Base-by-base conservation (phyloP, 1,284 basidiomycete genomes). In the Papiliotrema nemorosa region DNA sequence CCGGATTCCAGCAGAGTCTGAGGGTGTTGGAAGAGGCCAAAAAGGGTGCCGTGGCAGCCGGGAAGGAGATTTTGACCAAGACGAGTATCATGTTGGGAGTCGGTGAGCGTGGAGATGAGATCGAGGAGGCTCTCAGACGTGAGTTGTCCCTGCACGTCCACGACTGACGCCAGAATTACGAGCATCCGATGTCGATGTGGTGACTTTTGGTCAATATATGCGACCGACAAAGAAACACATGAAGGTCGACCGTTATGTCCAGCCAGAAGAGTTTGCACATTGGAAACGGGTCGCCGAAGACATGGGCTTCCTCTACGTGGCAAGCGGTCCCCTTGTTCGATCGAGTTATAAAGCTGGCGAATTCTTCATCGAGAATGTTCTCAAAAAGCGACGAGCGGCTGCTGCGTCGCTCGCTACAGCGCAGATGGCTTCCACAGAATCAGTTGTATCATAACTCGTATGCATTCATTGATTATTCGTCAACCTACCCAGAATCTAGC, bases 121-220 rank as follows among this genome's bases (percentile, higher is more conserved):
- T 99, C 3, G 76, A 87, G 71, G 83, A 87, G 66, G 85, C 93
- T 1, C 79, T 99, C 5, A 81, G 82, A 78, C 88, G 92, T 90
- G 54, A 62, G 79, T 66, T 29, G n/a, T 14, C 39, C 33, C 5
- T 18, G 1, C 18, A 16, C 22, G 12, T 2, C 38, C 48, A 9
- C 3, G 43, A 10, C 20, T 49, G 33, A 35, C 50, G 22, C 22
- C 68, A 90, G 94, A 94, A 60, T 81, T 98, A 3, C 85, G 94
- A 37, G 86, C 85, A 57, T 79, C 84, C 34, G 81, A 91, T 56
- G 94, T 98, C 31, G 93, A 98, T 69, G 94, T 99, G 9, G 93
- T 99, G 27, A 99, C 96, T 0, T 97, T 99, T 69, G 96, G 96
- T 1, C 96, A 99, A 77, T 99, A 99, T 76, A 98, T 99, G 96